Conservation (phyloP, 768 basidiomycete species). For the Panaeolus papilionaceus region DNA sequence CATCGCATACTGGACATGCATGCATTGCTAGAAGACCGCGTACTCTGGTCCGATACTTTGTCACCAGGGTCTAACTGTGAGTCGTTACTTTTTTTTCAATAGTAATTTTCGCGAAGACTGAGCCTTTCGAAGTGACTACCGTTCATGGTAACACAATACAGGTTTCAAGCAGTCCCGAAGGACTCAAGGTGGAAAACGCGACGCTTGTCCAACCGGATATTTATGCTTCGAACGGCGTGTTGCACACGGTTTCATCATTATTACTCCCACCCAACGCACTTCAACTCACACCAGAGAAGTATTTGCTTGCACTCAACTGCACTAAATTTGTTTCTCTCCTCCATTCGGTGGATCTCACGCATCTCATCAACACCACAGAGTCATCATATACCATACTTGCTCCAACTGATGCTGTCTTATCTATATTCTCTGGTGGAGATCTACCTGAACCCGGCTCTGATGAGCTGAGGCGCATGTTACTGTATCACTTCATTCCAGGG, state of each 20-base stretch:
- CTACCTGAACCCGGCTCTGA: conserved; percentile 70
- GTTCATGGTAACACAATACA: conserved; percentile 71
- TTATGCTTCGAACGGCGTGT: conserved; percentile 93
- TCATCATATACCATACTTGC: conserved; percentile 88
- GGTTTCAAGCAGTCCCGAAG: conserved; percentile 58
- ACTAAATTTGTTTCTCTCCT: conserved; percentile 88
- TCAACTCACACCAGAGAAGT: conserved; percentile 91
- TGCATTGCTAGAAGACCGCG: conserved; percentile 61
- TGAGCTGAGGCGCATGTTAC: conserved; percentile 74
- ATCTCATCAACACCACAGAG: conserved; percentile 73
- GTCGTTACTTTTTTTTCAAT: conserved; percentile 28
- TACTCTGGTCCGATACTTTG: conserved; percentile 75
- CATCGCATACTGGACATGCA: conserved; percentile 81
- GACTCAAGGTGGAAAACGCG: conserved; percentile 62
- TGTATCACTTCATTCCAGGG: conserved; percentile 93
- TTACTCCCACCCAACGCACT: conserved; percentile 80
- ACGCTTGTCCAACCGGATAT: conserved; percentile 79
- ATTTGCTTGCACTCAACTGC: conserved; percentile 90
- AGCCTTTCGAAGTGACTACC: conserved; percentile 63
- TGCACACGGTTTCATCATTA: conserved; percentile 87
- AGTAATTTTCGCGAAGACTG: conserved; percentile 14
- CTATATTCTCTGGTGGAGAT: conserved; percentile 55
- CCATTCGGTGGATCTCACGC: conserved; percentile 78
- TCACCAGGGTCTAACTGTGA: conserved; percentile 56
- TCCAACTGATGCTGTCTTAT: conserved; percentile 85